Evolutionary conservation across 768 basidiomycete genomes (phyloP), one percentile per base, ranked within the genome.

Genomic region (Serendipita sp.): DNA sequence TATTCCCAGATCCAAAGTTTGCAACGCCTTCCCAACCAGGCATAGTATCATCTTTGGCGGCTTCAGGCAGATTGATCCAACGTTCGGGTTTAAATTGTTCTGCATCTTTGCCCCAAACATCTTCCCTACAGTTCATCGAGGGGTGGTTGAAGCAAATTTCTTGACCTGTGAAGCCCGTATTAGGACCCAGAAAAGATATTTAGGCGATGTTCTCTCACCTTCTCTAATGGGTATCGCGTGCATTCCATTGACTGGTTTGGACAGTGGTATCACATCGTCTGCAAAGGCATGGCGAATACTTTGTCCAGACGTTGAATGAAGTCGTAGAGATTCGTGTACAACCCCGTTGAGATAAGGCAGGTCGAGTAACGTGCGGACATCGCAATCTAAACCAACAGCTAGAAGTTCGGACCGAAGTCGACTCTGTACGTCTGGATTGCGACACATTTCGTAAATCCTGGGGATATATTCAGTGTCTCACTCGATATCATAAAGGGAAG

Each of bases 221-320:
- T 41, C 38, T 41, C 38, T 41, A 13, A 41, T 41, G 7, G 38
- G 38, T 5, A 41, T 41, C 38, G 38, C 38, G 13, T 41, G 13
- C 38, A 41, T 41, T 24, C 56, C 56, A 60, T 60, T 60, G 34
- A 60, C 35, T 2, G 56, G 56, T n/a, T 30, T 60, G 16, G 18
- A 24, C 10, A 60, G n/a, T 10, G 56, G 56, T 3, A 60, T 35
- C 24, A 60, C 56, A 35, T 60, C 56, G n/a, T 60, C 56, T n/a
- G 34, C 56, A 60, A 60, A 60, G 24, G 56, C 24, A 10, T 37
- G 35, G 10, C 56, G 56, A 37, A 60, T 60, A n/a, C 28, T 60
- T 35, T 60, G 56, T 30, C 56, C 56, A 60, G 56, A 60, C 10
- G 56, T 60, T 35, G 56, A 60, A 60, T 60, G 56, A 8, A 60